These are phyloP conservation scores for Ailanthus altissimus DNA, from an alignment of 345 rosid genomes.

Conservation along the genomic window DNA sequence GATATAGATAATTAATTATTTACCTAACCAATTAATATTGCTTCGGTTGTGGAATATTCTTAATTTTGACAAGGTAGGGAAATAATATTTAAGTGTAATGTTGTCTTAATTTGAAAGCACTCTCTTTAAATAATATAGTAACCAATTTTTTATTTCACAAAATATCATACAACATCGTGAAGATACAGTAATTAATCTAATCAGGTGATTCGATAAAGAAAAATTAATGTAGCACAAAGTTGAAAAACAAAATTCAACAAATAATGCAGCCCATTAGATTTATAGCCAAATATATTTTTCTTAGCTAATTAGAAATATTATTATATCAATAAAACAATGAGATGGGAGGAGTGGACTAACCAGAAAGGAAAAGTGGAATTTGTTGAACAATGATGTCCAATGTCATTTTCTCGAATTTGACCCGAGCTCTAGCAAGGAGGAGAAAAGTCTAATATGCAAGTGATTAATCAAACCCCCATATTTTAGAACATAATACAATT, in stretches of 20 bases:
- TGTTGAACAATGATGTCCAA: neutral
- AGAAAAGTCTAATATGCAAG: neutral
- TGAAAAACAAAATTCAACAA: too few species aligned
- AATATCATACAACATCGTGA: neutral
- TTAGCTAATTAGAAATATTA: too few species aligned
- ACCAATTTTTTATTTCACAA: neutral
- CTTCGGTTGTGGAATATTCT: slow-evolving; percentile 1
- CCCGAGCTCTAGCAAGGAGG: neutral
- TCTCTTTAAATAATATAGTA: neutral
- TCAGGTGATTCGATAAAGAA: too few species aligned
- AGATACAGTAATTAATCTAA: too few species aligned
- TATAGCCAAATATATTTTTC: too few species aligned
- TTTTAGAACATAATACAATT: too few species aligned
- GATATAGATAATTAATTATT: neutral
- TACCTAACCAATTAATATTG: neutral
- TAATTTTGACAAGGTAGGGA: neutral
- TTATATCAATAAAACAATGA: too few species aligned
- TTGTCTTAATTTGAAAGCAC: neutral
- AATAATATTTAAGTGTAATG: neutral
- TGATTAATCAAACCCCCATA: neutral
- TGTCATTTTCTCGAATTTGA: neutral
- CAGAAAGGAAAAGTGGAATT: neutral
- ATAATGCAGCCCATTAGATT: too few species aligned
- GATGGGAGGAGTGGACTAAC: too few species aligned
- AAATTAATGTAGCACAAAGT: too few species aligned